Base-by-base conservation (phyloP, 805 yeast species). In the Wickerhamiella galacta region DNA sequence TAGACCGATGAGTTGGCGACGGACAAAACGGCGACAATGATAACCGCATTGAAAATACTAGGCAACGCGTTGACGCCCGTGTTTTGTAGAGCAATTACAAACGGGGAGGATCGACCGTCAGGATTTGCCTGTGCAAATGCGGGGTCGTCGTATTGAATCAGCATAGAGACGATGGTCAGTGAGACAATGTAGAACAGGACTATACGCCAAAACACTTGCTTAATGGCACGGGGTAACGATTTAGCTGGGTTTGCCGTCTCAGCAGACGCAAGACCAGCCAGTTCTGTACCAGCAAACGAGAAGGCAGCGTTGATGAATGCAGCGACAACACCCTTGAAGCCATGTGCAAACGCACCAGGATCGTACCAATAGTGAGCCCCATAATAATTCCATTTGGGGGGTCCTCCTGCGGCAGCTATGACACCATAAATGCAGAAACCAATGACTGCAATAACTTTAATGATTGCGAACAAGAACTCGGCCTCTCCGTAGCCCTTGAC, bases 151-250 rank as follows among this genome's bases (percentile, higher is more conserved):
- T 64, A 72, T 6, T 83, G 83, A 11, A 78, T 85, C 37, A 79
- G 60, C 44, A 77, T 67, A 30, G 81, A 75, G 46, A 60, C 68
- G 44, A 64, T 61, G 34, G 54, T 70, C 52, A 54, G 63, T 40
- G 70, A 60, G 10, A 62, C 56, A 48, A 79, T 60, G 57, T 78
- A 79, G 49, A 78, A 77, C 43, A 75, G 52, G 16, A 72, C 54
- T 39, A 79, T 73, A 54, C 85, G 65, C 83, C 85, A 76, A 55
- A 79, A 75, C 3, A 76, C 79, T 56, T 77, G 82, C 53, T 76
- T 76, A 37, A 75, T 72, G 25, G 85, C 82, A 34, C 65, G 64
- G 26, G 85, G 85, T 34, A 76, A 63, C 2, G 76, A 53, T 37
- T 60, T 62, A 44, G 78, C 61, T 33, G 85, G 83, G 51, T 75